Evolutionary conservation across 2,329 filamentous ascomycete genomes (phyloP), one percentile per base, ranked within the genome.

Genomic region (Claviceps cyperi): DNA sequence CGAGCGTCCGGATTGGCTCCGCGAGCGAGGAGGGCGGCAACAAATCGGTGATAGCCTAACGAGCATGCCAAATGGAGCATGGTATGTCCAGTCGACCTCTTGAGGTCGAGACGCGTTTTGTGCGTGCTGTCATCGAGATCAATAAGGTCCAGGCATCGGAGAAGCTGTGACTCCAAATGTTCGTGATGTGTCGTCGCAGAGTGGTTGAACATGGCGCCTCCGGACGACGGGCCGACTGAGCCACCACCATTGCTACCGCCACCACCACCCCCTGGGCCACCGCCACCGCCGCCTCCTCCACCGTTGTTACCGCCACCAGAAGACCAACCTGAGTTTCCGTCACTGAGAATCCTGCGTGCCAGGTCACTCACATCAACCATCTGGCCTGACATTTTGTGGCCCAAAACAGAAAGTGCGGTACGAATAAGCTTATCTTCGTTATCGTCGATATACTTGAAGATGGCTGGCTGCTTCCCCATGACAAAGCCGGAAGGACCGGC

Each of bases 21-120:
- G 55, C 86, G 77, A 9, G 82, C 84, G 19, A 94, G 70, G 24
- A 94, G 73, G 32, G 82, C 86, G 13, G 84, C 84, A 47, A 85
- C 85, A 55, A 94, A 83, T 45, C 84, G 78, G 54, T 82, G 77
- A 56, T 88, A 76, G 5, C 86, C 86, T 13, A 90, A 69, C 8
- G 84, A 84, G 57, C 81, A 86, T 2, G 85, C 86, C 54, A 90
- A 71, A 59, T 92, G 86, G 53, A 94, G 75, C 75, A 94, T 83
- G 1, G 84, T 88, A 60, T 91, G 85, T 0, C 86, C 86, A 13
- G 80, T 85, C 1, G 76, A 67, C 54, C 69, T 67, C 57, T 75
- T 76, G 47, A 83, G 69, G 60, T 92, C 85, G 54, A 86, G 78
- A 24, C 76, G 77, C 14, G 84, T 77, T 57, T 76, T 74, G 54